A percentile compares a stretch with the other conserved stretches of the same genome.
These are phyloP conservation scores for Rubroshorea leprosula DNA, from an alignment of 345 rosid species.

Conservation along the genomic window DNA sequence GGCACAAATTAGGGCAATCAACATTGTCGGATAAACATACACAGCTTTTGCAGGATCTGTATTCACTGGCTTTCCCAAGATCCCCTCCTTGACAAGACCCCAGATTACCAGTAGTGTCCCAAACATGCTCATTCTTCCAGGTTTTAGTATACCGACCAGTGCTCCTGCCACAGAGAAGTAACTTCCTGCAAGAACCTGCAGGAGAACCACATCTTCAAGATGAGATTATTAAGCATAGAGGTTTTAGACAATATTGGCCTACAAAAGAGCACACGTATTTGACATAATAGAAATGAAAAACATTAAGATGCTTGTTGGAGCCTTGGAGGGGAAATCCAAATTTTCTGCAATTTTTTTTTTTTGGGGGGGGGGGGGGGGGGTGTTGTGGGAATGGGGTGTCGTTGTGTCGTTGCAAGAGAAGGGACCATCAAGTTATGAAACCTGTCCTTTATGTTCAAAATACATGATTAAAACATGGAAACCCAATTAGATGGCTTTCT, in stretches of 20 bases:
- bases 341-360: no score
- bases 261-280: background rate
- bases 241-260: background rate
- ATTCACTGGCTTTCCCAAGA: conserved; percentile 65
- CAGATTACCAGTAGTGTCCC: conserved; percentile 75
- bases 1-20: conserved; percentile 71
- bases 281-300: no score
- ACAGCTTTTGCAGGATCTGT: conserved; percentile 62
- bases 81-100: conserved; percentile 95
- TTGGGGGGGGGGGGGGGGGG: no score
- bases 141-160: conserved; percentile 66
- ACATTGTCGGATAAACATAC: conserved; percentile 78
- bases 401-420: no score
- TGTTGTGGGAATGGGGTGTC: no score
- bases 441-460: no score
- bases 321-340: no score
- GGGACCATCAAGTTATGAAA: no score
- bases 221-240: background rate
- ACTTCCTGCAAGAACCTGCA: conserved; percentile 92
- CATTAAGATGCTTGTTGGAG: no score
- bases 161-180: conserved; percentile 91
- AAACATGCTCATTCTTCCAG: conserved; percentile 95
- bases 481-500: no score
- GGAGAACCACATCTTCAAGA: conserved; percentile 3
- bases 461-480: no score